phyloP scores from a whole-genome alignment of 352 stramenopile species.

The Phytopythium helicoides region DNA sequence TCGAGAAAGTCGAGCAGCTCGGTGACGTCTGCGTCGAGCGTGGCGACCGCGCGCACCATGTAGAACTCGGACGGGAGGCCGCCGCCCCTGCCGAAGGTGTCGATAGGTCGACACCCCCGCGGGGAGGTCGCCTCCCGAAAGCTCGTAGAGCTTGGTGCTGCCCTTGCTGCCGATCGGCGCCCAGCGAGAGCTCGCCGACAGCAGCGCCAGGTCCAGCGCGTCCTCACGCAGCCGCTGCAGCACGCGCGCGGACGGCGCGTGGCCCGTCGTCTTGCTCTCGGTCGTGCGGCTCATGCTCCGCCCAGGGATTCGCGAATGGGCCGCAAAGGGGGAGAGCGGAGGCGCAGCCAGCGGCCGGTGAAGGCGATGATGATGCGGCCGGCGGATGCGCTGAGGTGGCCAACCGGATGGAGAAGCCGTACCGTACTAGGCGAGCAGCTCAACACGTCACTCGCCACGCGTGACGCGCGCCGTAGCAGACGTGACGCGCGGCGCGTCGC shows the following conservation, averaged over 20 bases:
- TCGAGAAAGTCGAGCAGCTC: constrained; percentile 45
- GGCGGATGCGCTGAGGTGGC: no score
- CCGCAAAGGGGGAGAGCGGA: no score
- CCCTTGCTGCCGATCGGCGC: constrained; percentile 50
- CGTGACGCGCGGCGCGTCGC: constrained; percentile 6
- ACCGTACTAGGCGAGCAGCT: no score
- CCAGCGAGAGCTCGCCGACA: constrained; percentile 41
- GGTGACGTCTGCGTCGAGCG: constrained; percentile 41
- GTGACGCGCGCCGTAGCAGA: no score
- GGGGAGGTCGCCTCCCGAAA: constrained; percentile 48
- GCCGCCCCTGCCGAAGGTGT: constrained; percentile 46
- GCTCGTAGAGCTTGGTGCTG: constrained; percentile 56
- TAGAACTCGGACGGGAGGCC: constrained; percentile 57
- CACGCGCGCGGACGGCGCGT: constrained; percentile 44
- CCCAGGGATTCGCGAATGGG: constrained; percentile 2
- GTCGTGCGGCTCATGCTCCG: constrained; percentile 48
- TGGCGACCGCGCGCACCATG: constrained; percentile 60
- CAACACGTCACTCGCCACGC: no score
- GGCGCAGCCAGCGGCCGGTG: background rate
- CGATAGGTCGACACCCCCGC: constrained; percentile 31
- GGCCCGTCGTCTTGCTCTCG: constrained; percentile 41
- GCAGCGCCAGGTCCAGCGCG: constrained; percentile 45
- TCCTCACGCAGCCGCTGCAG: constrained; percentile 48
- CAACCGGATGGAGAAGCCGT: no score
- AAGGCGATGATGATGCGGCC: no score